Evolutionary conservation across 768 basidiomycete genomes (phyloP), one percentile per base, ranked within the genome.

Genomic region (Boletellus emodensis): DNA sequence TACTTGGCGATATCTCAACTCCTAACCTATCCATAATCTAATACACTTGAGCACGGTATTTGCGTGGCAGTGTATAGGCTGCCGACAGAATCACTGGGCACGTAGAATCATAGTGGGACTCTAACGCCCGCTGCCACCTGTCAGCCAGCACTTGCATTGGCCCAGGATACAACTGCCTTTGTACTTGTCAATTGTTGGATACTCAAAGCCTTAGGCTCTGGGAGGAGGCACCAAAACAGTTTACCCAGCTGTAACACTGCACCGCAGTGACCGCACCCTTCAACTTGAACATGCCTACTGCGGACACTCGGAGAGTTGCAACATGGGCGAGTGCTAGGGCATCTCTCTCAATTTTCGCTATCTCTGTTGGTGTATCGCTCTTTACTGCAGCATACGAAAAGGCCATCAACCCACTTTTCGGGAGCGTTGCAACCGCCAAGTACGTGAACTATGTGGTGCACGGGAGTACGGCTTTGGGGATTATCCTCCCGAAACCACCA

Each of bases 391-490:
- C 77, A 6, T 87, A 90, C 61, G 76, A 80, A 63, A 80, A 79
- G 32, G 74, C 80, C 9, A 61, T 91, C n/a, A 66, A 75, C 48
- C 89, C 89, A 14, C 69, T 90, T 3, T 90, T 89, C 63, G 87
- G 83, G 41, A 71, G 76, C 12, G 72, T 74, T 7, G 79, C 85
- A 0, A 80, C 83, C 1, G 70, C 69, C 0, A 71, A 74, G 47
- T 71, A 81, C 34, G 68, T 90, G 8, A 61, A 65, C 41, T 71
- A 73, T 49, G 51, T 74, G 34, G 58, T 74, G 11, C 61, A 72
- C 22, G 68, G 73, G 38, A 67, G 63, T 48, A 65, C 75, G 20
- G 62, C 60, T 1, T 64, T 74, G 15, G 66, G 62, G 17, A 55
- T 74, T 24, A 53, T 68, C 22, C 48, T 69, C 28, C 61, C 71